A percentile compares a stretch with the other conserved stretches of the same genome.
phyloP scores from a whole-genome alignment of 331 rosid species.

The Cydonia oblonga region DNA sequence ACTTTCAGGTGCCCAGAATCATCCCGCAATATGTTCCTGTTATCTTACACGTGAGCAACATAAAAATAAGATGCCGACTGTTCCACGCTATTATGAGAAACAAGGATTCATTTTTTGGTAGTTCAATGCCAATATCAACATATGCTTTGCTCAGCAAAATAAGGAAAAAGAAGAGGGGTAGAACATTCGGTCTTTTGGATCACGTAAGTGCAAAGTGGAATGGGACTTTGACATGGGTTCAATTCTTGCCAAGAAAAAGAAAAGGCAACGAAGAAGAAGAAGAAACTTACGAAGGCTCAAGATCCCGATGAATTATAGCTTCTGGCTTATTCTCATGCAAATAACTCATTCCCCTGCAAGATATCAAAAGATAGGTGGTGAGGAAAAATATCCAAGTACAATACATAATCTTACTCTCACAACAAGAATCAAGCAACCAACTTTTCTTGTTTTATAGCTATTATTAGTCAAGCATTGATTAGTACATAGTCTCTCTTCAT shows the following conservation, averaged over 20 bases:
- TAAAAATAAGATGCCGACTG: neutral
- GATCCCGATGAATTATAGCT: conserved; percentile 87
- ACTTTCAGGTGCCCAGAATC: conserved; percentile 91
- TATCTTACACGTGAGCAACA: conserved; percentile 41
- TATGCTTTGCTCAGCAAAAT: neutral
- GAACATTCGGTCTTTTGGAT: neutral
- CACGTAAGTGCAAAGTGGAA: neutral
- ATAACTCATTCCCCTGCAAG: conserved; percentile 85
- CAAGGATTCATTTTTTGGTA: neutral
- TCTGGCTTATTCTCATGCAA: conserved; percentile 87
- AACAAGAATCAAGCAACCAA: neutral
- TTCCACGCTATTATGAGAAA: neutral
- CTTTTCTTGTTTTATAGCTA: neutral
- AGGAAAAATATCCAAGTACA: neutral
- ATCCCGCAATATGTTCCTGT: conserved; percentile 95
- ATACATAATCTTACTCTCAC: neutral
- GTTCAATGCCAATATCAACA: neutral
- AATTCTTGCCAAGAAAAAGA: neutral
- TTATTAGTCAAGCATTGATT: neutral
- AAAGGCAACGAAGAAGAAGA: neutral
- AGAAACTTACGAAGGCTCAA: conserved; percentile 90
- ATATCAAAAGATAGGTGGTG: neutral
- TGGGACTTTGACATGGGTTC: neutral
- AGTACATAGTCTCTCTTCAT: neutral
- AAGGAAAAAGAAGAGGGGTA: neutral